Conservation (phyloP, 495 filamentous ascomycete species). For the Podospora comata region DNA sequence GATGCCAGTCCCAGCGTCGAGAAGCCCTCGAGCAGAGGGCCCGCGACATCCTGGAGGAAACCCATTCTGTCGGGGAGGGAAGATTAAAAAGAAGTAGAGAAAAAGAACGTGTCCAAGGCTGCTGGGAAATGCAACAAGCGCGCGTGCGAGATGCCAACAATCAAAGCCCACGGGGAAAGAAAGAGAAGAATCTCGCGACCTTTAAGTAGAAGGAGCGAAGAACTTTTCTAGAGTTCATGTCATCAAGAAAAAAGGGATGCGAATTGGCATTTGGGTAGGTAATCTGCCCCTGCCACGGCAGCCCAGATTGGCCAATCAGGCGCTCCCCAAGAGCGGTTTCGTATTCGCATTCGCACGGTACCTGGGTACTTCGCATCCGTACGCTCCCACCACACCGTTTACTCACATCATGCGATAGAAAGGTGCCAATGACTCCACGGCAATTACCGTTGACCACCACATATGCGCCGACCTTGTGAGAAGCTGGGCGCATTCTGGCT, state of each 20-base stretch:
- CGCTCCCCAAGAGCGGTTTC: conserved; percentile 7
- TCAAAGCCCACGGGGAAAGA: background rate
- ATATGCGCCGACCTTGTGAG: conserved; percentile 1
- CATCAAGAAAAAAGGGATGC: conserved; percentile 7
- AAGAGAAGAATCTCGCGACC: conserved; percentile 7
- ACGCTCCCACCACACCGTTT: background rate
- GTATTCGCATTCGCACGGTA: conserved; percentile 34
- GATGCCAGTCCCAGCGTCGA: conserved; percentile 40
- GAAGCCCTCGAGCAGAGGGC: conserved; percentile 44
- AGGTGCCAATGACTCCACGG: conserved; percentile 16
- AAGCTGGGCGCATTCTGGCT: background rate
- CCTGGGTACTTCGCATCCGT: conserved; percentile 10
- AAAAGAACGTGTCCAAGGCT: conserved; percentile 4
- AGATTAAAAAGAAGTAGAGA: conserved; percentile 2
- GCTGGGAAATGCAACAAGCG: background rate
- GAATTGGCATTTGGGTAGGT: conserved; percentile 1
- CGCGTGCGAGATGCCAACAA: background rate
- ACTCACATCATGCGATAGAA: conserved; percentile 23
- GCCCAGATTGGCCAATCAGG: conserved; percentile 25
- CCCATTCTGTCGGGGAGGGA: conserved; percentile 42
- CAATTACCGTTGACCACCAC: conserved; percentile 8
- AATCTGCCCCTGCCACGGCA: background rate
- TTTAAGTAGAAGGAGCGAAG: conserved; percentile 1
- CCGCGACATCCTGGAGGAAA: conserved; percentile 46
- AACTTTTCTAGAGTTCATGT: background rate